Conservation (phyloP, 805 yeast species). For the Cyberlindnera lachancei region DNA sequence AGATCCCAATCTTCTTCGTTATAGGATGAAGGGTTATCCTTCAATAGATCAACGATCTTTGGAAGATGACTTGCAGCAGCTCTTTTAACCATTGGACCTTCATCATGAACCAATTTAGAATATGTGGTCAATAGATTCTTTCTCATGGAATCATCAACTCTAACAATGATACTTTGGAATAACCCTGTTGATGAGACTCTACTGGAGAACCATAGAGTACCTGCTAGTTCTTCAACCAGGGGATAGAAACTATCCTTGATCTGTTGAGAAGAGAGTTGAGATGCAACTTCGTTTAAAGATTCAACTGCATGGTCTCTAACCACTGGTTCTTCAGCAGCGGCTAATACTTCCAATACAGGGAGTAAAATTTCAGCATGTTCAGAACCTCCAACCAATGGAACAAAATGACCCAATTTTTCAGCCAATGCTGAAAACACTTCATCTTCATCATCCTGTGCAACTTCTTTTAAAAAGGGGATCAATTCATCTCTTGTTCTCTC, state of each 20-base stretch:
- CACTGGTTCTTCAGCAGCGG: conserved; percentile 91
- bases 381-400: conserved; percentile 84
- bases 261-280: conserved; percentile 55
- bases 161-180: conserved; percentile 59
- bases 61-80: conserved; percentile 89
- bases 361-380: conserved; percentile 50
- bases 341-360: conserved; percentile 67
- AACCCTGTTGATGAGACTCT: conserved; percentile 90
- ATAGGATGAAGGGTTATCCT: conserved; percentile 36
- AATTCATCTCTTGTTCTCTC: conserved; percentile 86
- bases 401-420: conserved; percentile 79
- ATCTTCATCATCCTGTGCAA: conserved; percentile 95
- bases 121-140: conserved; percentile 59
- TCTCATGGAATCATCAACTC: conserved; percentile 49
- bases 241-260: conserved; percentile 63
- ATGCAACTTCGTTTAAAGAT: conserved; percentile 67
- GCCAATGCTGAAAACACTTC: conserved; percentile 94
- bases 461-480: conserved; percentile 78
- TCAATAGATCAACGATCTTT: conserved; percentile 52
- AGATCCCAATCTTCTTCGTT: conserved; percentile 66
- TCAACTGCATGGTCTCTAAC: conserved; percentile 93
- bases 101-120: conserved; percentile 72
- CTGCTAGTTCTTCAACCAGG: conserved; percentile 67
- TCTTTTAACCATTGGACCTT: conserved; percentile 96
- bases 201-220: conserved; percentile 91